phyloP scores from a whole-genome alignment of 805 yeast genomes.

The Yarrowia yakushimensis region DNA sequence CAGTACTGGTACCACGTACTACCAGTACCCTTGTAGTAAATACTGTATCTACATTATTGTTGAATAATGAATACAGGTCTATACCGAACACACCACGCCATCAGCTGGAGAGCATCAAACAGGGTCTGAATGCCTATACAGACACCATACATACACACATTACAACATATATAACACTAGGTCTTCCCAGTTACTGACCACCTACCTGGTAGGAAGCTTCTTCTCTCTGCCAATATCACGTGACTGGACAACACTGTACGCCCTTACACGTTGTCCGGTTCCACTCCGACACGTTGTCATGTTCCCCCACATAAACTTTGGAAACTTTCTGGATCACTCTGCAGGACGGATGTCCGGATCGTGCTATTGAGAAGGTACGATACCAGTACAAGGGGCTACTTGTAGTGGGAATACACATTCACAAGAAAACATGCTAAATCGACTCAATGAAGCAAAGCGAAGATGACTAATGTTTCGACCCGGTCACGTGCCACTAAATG shows the following conservation, averaged over 20 bases:
- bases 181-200: too few relatives aligned
- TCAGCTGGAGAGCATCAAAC: too few relatives aligned
- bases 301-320: conserved; percentile 1
- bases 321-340: conserved; percentile 18
- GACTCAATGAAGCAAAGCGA: neutral
- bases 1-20: too few relatives aligned
- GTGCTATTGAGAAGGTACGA: neutral
- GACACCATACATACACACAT: too few relatives aligned
- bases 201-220: too few relatives aligned
- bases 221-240: neutral
- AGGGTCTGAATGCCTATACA: too few relatives aligned
- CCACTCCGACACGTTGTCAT: conserved; percentile 1
- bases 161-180: too few relatives aligned
- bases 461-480: neutral
- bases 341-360: conserved; percentile 25
- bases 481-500: neutral
- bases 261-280: neutral
- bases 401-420: neutral
- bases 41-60: too few relatives aligned
- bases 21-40: too few relatives aligned
- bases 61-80: too few relatives aligned
- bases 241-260: neutral
- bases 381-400: neutral
- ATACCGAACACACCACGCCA: too few relatives aligned
- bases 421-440: neutral